phyloP scores from a whole-genome alignment of 2,329 filamentous ascomycete species.

The Ophiocordyceps robertsii region DNA sequence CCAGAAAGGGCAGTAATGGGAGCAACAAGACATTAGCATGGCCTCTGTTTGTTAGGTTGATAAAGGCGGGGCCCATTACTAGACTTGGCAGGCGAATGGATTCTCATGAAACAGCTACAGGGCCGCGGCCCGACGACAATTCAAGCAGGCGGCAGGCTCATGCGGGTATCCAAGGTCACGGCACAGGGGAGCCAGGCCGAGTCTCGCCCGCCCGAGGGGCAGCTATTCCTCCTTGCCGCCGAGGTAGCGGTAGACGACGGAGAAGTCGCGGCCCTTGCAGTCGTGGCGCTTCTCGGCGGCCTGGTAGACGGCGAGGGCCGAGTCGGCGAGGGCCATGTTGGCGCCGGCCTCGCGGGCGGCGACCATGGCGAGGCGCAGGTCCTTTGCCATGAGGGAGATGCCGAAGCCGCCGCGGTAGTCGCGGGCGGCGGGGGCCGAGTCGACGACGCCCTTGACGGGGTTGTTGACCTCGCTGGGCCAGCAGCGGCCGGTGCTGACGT shows the following conservation, averaged over 20 bases:
- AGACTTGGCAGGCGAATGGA: too few species aligned
- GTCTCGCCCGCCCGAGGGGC: too few species aligned
- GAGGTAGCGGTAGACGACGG: constrained; percentile 65
- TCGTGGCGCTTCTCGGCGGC: constrained; percentile 45
- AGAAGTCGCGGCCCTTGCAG: constrained; percentile 64
- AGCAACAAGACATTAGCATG: background rate
- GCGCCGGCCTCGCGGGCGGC: constrained; percentile 57
- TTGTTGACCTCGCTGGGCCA: constrained; percentile 97
- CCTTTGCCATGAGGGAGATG: constrained; percentile 68
- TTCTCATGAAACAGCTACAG: too few species aligned
- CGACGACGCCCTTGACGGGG: constrained; percentile 74
- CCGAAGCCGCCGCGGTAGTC: constrained; percentile 72
- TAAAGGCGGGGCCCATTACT: too few species aligned
- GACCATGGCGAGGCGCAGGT: constrained; percentile 58
- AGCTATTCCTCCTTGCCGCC: constrained; percentile 31
- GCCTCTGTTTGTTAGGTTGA: background rate
- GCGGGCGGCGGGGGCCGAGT: constrained; percentile 58
- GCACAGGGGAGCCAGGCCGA: too few species aligned
- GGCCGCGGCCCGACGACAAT: too few species aligned
- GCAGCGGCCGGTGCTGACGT: constrained; percentile 84
- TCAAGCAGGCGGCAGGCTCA: too few species aligned
- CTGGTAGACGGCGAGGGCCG: constrained; percentile 55
- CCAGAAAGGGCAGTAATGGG: constrained; percentile 12
- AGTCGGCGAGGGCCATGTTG: constrained; percentile 48
- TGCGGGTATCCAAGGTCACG: too few species aligned